A percentile compares a stretch with the other conserved stretches of the same genome.
Evolutionary conservation across 352 stramenopile genomes (phyloP).

Genomic region (Pythium utonaiense): DNA sequence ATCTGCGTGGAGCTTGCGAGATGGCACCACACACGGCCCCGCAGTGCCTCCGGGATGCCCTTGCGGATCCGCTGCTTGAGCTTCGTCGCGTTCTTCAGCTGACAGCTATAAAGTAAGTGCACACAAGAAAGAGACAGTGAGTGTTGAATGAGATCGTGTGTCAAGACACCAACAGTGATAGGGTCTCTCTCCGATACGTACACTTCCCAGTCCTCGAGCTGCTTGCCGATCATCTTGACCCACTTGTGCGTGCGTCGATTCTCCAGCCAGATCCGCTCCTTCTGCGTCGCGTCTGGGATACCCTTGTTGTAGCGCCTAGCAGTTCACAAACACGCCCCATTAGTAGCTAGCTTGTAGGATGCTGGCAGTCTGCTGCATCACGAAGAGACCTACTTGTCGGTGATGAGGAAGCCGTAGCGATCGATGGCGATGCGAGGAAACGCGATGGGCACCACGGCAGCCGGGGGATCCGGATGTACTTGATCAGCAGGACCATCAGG

Average conservation of each 20-base stretch:
- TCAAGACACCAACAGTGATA: background rate
- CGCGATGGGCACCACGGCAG: conserved; percentile 27
- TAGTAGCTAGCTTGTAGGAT: too few species aligned
- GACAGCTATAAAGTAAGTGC: conserved; percentile 28
- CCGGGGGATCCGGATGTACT: background rate
- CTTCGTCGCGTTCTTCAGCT: conserved; percentile 49
- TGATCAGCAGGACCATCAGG: conserved; percentile 16
- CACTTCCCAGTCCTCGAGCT: conserved; percentile 75
- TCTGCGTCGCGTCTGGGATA: conserved; percentile 23
- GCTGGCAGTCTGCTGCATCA: too few species aligned
- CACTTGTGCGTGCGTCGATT: conserved; percentile 77
- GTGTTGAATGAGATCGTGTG: background rate
- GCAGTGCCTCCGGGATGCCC: conserved; percentile 67
- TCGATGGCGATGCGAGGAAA: conserved; percentile 60
- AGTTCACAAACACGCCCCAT: too few species aligned
- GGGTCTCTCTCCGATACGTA: conserved; percentile 20
- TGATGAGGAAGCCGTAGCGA: conserved; percentile 71
- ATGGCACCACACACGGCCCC: conserved; percentile 71
- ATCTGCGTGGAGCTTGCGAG: conserved; percentile 63
- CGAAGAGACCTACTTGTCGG: conserved; percentile 45
- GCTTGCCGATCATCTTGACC: conserved; percentile 78
- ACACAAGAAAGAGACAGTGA: background rate
- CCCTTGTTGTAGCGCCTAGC: conserved; percentile 44
- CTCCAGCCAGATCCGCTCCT: conserved; percentile 60
- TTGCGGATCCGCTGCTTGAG: conserved; percentile 77